Conservation (phyloP, 305 asterid species). For the Fraxinus floribunda region DNA sequence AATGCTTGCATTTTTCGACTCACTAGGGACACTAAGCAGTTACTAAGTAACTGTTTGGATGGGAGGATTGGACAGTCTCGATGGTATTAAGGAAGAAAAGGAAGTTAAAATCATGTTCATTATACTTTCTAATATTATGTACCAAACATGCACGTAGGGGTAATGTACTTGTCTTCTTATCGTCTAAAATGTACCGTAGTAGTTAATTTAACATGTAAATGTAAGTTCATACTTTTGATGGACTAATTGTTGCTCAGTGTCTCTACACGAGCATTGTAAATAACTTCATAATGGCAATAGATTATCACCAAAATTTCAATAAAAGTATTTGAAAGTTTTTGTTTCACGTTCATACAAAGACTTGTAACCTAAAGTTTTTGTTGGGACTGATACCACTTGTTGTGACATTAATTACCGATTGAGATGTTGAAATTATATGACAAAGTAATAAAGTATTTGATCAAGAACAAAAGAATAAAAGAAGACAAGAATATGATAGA, state of each 20-base stretch:
- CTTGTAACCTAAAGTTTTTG: neutral
- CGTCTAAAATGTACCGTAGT: neutral
- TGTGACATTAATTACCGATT: too few relatives aligned
- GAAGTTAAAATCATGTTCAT: neutral
- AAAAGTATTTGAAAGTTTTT: too few relatives aligned
- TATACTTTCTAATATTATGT: neutral
- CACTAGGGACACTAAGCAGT: constrained; percentile 41
- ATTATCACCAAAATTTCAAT: neutral
- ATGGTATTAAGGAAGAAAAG: neutral
- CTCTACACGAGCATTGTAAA: neutral
- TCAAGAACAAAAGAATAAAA: too few relatives aligned
- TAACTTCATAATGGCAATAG: too few relatives aligned
- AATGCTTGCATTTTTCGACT: constrained; percentile 66
- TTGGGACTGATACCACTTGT: too few relatives aligned
- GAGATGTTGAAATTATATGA: too few relatives aligned
- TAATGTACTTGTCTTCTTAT: neutral
- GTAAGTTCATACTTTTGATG: neutral
- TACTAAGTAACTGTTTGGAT: constrained; percentile 12
- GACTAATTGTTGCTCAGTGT: neutral
- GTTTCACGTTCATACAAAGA: neutral
- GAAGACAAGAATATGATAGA: too few relatives aligned
- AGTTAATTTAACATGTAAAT: neutral
- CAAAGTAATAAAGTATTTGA: too few relatives aligned
- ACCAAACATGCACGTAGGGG: neutral
- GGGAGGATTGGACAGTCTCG: neutral